phyloP scores from a whole-genome alignment of 352 stramenopile species.

The Blastocystis sp. region DNA sequence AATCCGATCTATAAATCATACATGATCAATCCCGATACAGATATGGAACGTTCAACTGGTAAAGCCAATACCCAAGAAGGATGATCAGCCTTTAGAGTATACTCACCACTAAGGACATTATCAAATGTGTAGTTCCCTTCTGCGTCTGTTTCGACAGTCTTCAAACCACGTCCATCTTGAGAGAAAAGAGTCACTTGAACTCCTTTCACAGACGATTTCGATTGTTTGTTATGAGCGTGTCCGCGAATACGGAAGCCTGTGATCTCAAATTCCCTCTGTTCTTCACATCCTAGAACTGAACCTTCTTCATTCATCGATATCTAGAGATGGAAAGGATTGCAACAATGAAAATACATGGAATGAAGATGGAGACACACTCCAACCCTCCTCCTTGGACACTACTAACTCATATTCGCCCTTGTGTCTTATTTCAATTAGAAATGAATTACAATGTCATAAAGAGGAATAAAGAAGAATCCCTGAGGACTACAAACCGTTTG shows the following conservation, averaged over 20 bases:
- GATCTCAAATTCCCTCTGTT: constrained; percentile 12
- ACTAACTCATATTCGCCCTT: constrained; percentile 19
- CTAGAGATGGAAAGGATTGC: neutral
- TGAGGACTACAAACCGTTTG: constrained; percentile 34
- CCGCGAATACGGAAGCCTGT: constrained; percentile 10
- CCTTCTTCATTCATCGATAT: constrained; percentile 15
- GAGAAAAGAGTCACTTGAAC: neutral
- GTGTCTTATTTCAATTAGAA: neutral
- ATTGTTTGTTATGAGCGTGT: neutral
- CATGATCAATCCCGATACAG: neutral
- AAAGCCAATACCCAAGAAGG: constrained; percentile 21
- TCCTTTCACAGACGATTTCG: neutral
- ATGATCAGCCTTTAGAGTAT: neutral
- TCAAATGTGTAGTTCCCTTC: neutral
- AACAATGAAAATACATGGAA: neutral
- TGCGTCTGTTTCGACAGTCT: constrained; percentile 17
- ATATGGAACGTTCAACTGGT: neutral
- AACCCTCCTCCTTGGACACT: constrained; percentile 9
- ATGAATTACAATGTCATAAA: constrained; percentile 23
- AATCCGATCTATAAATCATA: constrained; percentile 13
- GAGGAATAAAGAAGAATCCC: constrained; percentile 48
- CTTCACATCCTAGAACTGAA: constrained; percentile 11
- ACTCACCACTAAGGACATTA: constrained; percentile 18
- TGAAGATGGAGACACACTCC: neutral
- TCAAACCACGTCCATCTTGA: neutral